Conservation (phyloP, 2,329 filamentous ascomycete species). For the Tolypocladium endophyticum region DNA sequence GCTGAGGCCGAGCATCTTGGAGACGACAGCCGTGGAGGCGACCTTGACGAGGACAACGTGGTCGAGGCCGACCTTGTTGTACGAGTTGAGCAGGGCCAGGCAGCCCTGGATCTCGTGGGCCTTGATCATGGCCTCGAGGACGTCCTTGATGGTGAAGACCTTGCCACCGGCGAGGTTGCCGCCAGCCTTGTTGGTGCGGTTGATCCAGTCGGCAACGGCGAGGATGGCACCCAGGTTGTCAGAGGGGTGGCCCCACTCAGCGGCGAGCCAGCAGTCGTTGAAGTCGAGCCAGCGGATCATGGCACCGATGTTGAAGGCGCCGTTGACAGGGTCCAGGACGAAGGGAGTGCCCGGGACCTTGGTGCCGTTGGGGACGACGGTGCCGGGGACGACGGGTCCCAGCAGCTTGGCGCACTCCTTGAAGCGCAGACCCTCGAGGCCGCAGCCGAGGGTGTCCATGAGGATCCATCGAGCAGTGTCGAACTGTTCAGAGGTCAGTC, state of each 20-base stretch:
- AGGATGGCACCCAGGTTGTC: slow-evolving; percentile 97
- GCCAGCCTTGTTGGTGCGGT: slow-evolving; percentile 69
- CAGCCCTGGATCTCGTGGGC: slow-evolving; percentile 98
- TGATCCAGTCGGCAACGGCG: slow-evolving; percentile 94
- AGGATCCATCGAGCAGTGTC: slow-evolving; percentile 96
- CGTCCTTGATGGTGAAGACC: slow-evolving; percentile 78
- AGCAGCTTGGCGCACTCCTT: slow-evolving; percentile 93
- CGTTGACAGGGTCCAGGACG: slow-evolving; percentile 89
- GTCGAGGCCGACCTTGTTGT: slow-evolving; percentile 96
- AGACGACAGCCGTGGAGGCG: slow-evolving; percentile 84
- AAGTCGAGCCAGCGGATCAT: slow-evolving; percentile 99
- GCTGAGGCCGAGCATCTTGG: slow-evolving; percentile 84
- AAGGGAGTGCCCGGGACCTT: slow-evolving; percentile 87
- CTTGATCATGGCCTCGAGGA: slow-evolving; percentile 97
- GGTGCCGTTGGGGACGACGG: slow-evolving; percentile 81
- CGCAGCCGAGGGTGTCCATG: slow-evolving; percentile 92
- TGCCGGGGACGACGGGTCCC: slow-evolving; percentile 83
- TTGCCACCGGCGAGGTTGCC: slow-evolving; percentile 79
- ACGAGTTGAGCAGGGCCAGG: slow-evolving; percentile 93
- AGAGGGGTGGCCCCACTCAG: slow-evolving; percentile 97
- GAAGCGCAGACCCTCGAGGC: slow-evolving; percentile 89
- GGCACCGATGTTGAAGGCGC: slow-evolving; percentile 96
- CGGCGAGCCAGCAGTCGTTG: slow-evolving; percentile 99
- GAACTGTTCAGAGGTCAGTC: slow-evolving; percentile 42
- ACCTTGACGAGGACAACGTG: slow-evolving; percentile 98